These are phyloP conservation scores for Talaromyces albobiverticillius DNA, from an alignment of 2,329 filamentous ascomycete species.

Conservation along the genomic window DNA sequence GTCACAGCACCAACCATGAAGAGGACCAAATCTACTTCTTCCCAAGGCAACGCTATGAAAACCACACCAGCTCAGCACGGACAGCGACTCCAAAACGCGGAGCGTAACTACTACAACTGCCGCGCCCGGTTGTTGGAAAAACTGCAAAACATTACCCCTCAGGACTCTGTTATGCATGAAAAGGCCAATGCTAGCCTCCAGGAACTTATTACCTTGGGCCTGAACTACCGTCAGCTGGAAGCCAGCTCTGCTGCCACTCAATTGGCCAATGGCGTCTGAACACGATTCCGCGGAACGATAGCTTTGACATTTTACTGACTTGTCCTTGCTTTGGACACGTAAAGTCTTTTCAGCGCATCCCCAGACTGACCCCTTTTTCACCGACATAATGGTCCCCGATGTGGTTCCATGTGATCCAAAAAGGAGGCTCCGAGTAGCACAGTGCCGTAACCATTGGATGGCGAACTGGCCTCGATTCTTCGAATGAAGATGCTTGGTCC, in stretches of 20 bases:
- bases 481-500: neutral
- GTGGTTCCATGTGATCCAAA: neutral
- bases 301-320: neutral
- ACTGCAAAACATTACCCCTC: conserved; percentile 36
- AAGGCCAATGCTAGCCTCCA: conserved; percentile 45
- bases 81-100: conserved; percentile 41
- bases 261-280: conserved; percentile 31
- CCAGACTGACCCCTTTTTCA: neutral
- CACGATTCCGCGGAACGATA: conserved; percentile 22
- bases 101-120: conserved; percentile 42
- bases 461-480: neutral
- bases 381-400: neutral
- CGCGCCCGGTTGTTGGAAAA: conserved; percentile 39
- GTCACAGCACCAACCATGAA: conserved; percentile 39
- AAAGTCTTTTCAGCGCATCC: neutral
- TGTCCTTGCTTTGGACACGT: neutral
- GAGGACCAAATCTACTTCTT: conserved; percentile 39
- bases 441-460: neutral
- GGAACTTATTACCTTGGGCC: conserved; percentile 41
- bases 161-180: conserved; percentile 41
- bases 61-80: conserved; percentile 28
- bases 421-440: neutral
- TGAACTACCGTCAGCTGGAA: conserved; percentile 43
- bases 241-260: conserved; percentile 39
- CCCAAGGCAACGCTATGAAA: conserved; percentile 34